These are phyloP conservation scores for Cercospora sesami DNA, from an alignment of 2,329 filamentous ascomycete genomes.

Conservation along the genomic window DNA sequence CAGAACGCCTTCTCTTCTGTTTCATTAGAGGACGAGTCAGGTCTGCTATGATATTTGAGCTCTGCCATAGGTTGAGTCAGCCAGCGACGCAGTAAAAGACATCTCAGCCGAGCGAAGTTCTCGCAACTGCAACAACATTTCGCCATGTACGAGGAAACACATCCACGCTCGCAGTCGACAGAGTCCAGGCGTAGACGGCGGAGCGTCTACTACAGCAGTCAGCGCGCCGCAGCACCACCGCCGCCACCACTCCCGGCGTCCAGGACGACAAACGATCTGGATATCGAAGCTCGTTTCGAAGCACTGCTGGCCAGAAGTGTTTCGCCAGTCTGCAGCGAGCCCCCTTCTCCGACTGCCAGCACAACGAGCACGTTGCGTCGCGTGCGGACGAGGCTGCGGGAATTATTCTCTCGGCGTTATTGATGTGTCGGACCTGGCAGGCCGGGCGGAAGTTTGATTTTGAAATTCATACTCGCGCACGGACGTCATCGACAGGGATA, in stretches of 20 bases:
- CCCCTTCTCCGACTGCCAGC: constrained; percentile 10
- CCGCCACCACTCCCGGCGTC: background rate
- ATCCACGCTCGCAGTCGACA: background rate
- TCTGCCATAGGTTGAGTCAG: background rate
- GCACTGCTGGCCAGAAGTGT: constrained; percentile 7
- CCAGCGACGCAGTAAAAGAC: background rate
- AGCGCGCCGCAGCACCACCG: constrained; percentile 7
- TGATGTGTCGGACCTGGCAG: background rate
- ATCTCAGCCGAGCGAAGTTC: background rate
- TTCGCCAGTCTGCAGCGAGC: constrained; percentile 5
- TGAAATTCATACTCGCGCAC: background rate
- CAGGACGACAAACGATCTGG: background rate
- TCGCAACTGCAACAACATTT: background rate
- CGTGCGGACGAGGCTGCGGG: constrained; percentile 9
- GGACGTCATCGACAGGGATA: background rate
- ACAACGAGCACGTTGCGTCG: constrained; percentile 17
- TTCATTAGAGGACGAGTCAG: background rate
- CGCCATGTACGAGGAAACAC: background rate
- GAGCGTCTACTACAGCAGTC: constrained; percentile 4
- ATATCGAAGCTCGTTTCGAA: constrained; percentile 6
- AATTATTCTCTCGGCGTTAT: constrained; percentile 7
- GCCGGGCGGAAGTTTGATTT: background rate
- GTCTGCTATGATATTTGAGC: constrained; percentile 3
- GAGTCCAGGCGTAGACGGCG: constrained; percentile 4
- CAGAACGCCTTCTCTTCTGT: background rate